Evolutionary conservation across 164 flowering plant species (phyloP).

Genomic region (Cinnamomum chago): DNA sequence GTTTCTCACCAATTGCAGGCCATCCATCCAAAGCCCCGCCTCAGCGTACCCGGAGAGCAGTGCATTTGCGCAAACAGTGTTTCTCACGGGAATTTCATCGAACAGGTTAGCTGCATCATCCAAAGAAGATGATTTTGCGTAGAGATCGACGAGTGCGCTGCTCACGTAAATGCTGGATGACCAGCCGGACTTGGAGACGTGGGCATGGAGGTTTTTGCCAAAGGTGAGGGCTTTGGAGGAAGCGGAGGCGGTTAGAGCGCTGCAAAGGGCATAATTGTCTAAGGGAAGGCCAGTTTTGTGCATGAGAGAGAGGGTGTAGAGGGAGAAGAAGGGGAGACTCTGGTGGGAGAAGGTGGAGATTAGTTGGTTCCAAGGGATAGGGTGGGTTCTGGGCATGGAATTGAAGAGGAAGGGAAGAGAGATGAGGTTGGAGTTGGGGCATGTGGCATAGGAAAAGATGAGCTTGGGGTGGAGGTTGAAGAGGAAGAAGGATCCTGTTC

Average conservation of each 20-base stretch:
- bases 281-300: slow-evolving; percentile 35
- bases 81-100: slow-evolving; percentile 73
- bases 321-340: slow-evolving; percentile 37
- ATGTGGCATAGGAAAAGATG: slow-evolving; percentile 39
- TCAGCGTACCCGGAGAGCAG: slow-evolving; percentile 58
- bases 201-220: slow-evolving; percentile 48
- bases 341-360: slow-evolving; percentile 43
- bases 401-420: slow-evolving; percentile 34
- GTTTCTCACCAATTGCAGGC: slow-evolving; percentile 31
- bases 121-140: slow-evolving; percentile 33
- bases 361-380: slow-evolving; percentile 49
- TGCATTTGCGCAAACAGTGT: slow-evolving; percentile 66
- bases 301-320: slow-evolving; percentile 50
- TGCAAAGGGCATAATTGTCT: slow-evolving; percentile 54
- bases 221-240: slow-evolving; percentile 4
- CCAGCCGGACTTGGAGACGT: slow-evolving; percentile 52
- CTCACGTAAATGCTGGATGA: slow-evolving; percentile 59
- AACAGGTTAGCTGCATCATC: slow-evolving; percentile 45
- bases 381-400: slow-evolving; percentile 33
- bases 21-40: slow-evolving; percentile 47
- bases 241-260: slow-evolving; percentile 45
- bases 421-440: slow-evolving; percentile 18
- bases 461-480: slow-evolving; percentile 38
- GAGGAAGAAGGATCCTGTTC: slow-evolving; percentile 27
- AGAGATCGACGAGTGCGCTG: slow-evolving; percentile 52